These are phyloP conservation scores for Luffa acutangula DNA, from an alignment of 306 rosid species.

Conservation along the genomic window DNA sequence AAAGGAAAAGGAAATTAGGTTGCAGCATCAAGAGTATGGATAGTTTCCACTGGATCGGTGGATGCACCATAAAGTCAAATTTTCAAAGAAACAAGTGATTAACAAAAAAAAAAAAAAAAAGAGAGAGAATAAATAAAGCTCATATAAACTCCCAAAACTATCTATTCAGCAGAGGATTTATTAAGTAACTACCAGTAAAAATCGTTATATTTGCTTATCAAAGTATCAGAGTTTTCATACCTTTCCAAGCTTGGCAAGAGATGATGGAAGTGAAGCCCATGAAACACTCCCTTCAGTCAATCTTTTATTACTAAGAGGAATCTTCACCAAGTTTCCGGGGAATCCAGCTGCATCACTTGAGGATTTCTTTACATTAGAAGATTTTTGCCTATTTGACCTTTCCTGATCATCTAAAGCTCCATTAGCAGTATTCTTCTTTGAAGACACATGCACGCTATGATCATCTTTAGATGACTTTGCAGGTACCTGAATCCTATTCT, in stretches of 20 bases:
- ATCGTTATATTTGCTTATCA: background rate
- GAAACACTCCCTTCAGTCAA: constrained; percentile 64
- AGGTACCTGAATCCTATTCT: constrained; percentile 34
- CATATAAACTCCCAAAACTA: background rate
- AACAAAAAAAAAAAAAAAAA: background rate
- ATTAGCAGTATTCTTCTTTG: constrained; percentile 42
- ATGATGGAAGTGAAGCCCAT: constrained; percentile 80
- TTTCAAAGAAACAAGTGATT: background rate
- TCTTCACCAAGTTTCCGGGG: constrained; percentile 65
- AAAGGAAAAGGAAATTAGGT: background rate
- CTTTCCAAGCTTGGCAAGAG: constrained; percentile 92
- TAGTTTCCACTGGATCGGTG: background rate
- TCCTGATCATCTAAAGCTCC: constrained; percentile 50
- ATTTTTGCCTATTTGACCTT: constrained; percentile 40
- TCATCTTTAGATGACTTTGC: constrained; percentile 58
- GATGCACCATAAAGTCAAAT: background rate
- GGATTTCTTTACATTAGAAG: constrained; percentile 51
- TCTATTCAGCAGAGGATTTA: background rate
- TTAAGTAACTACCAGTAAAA: background rate
- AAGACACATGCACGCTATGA: constrained; percentile 32
- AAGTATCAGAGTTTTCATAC: constrained; percentile 25
- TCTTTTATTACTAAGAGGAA: constrained; percentile 49
- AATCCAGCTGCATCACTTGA: constrained; percentile 45
- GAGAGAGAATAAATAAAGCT: background rate
- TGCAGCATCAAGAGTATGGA: background rate